Base-by-base conservation (phyloP, 768 basidiomycete genomes). In the Lentinula edodes region DNA sequence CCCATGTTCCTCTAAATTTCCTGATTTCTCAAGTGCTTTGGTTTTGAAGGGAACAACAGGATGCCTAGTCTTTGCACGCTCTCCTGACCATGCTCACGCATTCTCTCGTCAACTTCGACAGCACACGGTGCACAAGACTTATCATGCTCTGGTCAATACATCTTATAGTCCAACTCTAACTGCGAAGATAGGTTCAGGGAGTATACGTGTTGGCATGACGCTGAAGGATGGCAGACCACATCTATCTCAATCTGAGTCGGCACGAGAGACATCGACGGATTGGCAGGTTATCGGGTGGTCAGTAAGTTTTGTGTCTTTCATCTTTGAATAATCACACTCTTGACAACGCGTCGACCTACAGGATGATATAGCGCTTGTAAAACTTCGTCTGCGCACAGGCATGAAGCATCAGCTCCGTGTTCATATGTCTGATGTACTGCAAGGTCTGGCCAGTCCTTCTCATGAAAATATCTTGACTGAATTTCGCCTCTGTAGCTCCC, bases 401-500 rank as follows among this genome's bases (percentile, higher is more conserved):
- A 70, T 82, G 59, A 89, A 89, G 69, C 88, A 90, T 61, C 88
- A 90, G 66, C 79, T 90, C 36, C 81, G 88, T n/a, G 74, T 88
- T 13, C 88, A 90, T 62, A 68, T 85, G 36, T 80, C 87, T 1
- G 74, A 80, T 52, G 73, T 73, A 60, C 68, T 88, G 57, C 75
- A 77, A 54, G 72, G 87, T 84, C 61, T 12, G 74, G 18, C 6
- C 7, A 66, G 15, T 42, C 6, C 42, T 46, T 20, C 34, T 61
- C 5, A 18, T 38, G 57, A 52, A 55, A 41, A 41, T 13, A 61
- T 9, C 43, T 5, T 52, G 20, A 38, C 48, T 63, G 42, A 53
- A 32, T 48, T 57, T 55, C 28, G 52, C 62, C 16, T 43, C 51
- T 53, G 42, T 62, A 90, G 88, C 83, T 34, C 88, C 88, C 16